phyloP scores from a whole-genome alignment of 208 protist genomes.

The Balamuthia mandrillaris region DNA sequence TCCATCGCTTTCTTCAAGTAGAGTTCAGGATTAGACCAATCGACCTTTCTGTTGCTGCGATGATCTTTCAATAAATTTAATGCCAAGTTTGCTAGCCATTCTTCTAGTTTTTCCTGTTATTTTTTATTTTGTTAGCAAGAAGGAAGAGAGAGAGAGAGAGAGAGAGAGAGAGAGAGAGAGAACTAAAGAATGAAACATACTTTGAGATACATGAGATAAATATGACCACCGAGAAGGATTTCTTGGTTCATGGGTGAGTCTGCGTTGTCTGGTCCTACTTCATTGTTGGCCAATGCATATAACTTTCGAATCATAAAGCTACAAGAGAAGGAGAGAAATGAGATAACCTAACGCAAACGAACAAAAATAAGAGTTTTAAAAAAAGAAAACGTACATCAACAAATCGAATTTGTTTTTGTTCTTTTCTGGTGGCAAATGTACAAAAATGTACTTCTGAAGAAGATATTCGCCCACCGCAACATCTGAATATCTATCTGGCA shows the following conservation, averaged over 20 bases:
- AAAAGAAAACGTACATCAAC: conserved; percentile 73
- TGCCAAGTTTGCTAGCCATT: conserved; percentile 25
- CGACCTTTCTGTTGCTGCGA: neutral
- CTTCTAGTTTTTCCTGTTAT: conserved; percentile 42
- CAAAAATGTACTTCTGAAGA: conserved; percentile 70
- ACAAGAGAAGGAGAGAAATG: no score
- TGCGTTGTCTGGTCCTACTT: conserved; percentile 83
- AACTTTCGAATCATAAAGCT: conserved; percentile 81
- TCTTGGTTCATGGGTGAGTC: conserved; percentile 94
- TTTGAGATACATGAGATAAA: conserved; percentile 83
- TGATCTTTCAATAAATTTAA: neutral
- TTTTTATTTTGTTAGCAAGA: neutral
- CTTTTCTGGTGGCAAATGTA: conserved; percentile 64
- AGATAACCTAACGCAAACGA: no score
- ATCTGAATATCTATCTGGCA: conserved; percentile 53
- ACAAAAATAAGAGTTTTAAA: no score
- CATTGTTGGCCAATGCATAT: conserved; percentile 81
- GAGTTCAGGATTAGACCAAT: neutral
- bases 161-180: neutral
- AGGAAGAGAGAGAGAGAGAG: neutral
- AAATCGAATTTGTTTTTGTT: conserved; percentile 90
- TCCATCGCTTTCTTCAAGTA: conserved; percentile 27
- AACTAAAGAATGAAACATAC: conserved; percentile 36
- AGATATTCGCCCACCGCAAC: conserved; percentile 54
- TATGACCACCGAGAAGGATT: conserved; percentile 90